Evolutionary conservation across 2,329 filamentous ascomycete species (phyloP).

Genomic region (Catunica adiposa): DNA sequence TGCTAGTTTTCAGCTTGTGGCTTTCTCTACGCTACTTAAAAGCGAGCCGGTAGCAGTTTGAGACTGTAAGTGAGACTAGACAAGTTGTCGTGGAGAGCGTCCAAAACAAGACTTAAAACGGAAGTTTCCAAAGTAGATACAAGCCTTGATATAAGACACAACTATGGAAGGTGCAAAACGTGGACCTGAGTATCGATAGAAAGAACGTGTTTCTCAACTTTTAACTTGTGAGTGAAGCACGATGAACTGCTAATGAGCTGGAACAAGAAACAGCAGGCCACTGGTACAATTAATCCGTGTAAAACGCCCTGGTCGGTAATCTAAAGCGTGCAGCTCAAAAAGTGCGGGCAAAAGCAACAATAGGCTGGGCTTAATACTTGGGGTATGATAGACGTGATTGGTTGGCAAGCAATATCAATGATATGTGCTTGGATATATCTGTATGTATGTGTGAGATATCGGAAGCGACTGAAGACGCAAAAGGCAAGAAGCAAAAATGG

Average conservation of each 20-base stretch:
- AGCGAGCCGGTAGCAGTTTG: not conserved
- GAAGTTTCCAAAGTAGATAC: slow-evolving; percentile 15
- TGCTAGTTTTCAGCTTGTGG: not conserved
- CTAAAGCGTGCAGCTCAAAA: not conserved
- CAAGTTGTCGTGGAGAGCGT: not conserved
- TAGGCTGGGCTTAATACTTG: not conserved
- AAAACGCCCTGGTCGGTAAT: not conserved
- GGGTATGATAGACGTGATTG: not conserved
- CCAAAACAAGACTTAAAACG: not conserved
- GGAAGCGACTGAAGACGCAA: not conserved
- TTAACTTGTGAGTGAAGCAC: too few species aligned
- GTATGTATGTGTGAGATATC: not conserved
- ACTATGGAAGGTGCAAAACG: not conserved
- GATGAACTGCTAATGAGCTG: not conserved
- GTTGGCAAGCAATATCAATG: not conserved
- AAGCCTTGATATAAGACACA: not conserved
- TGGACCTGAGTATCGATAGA: not conserved
- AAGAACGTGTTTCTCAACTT: not conserved
- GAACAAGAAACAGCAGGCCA: not conserved
- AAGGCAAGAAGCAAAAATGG: not conserved
- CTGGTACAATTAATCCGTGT: not conserved
- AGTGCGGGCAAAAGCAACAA: not conserved
- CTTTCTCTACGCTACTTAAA: not conserved
- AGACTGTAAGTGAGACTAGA: not conserved
- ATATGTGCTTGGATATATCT: not conserved